Percentiles rank a stretch among this genome's conserved stretches.
Evolutionary conservation across 164 flowering plant species (phyloP).

Genomic region (Tetrastigma voinierianum): DNA sequence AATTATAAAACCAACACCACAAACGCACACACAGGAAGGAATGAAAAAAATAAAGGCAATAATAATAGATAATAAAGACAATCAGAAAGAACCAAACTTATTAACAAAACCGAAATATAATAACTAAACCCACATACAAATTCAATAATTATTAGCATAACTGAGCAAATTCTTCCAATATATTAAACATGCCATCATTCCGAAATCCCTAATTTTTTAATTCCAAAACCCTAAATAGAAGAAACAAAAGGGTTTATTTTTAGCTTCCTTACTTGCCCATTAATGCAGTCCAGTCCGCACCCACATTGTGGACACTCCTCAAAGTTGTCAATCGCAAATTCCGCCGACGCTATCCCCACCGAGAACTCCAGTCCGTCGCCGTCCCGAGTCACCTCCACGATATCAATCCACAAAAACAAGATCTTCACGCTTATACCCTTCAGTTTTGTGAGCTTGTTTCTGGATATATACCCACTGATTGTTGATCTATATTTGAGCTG

Average conservation of each 20-base stretch:
- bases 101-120: no score
- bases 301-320: conserved; percentile 47
- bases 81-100: no score
- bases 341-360: conserved; percentile 47
- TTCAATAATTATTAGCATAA: no score
- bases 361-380: conserved; percentile 39
- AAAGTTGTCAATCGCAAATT: conserved; percentile 39
- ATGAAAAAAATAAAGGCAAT: no score
- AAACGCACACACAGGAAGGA: no score
- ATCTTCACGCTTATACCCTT: conserved; percentile 50
- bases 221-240: conserved; percentile 15
- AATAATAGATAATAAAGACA: no score
- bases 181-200: not conserved
- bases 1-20: no score
- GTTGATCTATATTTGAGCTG: conserved; percentile 37
- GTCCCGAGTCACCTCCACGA: conserved; percentile 37
- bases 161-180: not conserved
- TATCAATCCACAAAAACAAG: conserved; percentile 45
- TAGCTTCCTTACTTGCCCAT: conserved; percentile 18
- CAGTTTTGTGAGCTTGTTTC: conserved; percentile 34
- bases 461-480: conserved; percentile 41
- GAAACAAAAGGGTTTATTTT: conserved; percentile 25
- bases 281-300: conserved; percentile 39
- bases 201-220: not conserved
- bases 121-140: no score